These are phyloP conservation scores for Stachybotrys elegans DNA, from an alignment of 2,329 filamentous ascomycete species.

Conservation along the genomic window DNA sequence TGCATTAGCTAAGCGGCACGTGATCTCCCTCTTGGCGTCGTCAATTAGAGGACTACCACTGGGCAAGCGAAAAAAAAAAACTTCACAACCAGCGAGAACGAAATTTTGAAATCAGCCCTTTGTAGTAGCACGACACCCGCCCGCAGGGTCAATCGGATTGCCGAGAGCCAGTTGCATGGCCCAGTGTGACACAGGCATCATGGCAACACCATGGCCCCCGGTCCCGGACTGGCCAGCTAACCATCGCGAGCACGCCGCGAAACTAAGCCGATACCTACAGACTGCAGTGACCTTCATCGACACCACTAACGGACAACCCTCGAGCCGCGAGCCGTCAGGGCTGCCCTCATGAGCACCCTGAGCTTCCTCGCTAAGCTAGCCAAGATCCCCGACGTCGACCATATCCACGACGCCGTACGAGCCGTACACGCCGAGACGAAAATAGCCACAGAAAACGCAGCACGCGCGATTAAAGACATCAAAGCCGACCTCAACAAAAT, in stretches of 20 bases:
- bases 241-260: no score
- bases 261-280: no score
- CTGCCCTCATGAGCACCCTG: neutral
- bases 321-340: neutral
- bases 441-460: neutral
- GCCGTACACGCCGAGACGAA: conserved; percentile 1
- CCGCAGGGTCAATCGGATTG: conserved; percentile 5
- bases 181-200: conserved; percentile 2
- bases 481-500: conserved; percentile 2
- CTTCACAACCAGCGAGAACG: conserved; percentile 2
- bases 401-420: conserved; percentile 1
- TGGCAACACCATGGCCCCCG: conserved; percentile 4
- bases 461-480: conserved; percentile 1
- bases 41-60: no score
- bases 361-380: neutral
- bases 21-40: no score
- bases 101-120: conserved; percentile 5
- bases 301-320: conserved; percentile 1
- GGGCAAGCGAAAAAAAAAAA: no score
- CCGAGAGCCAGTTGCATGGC: conserved; percentile 2
- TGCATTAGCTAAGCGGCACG: no score
- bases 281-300: conserved; percentile 3
- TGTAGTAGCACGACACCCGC: conserved; percentile 1
- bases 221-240: no score
- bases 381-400: conserved; percentile 1